Conservation (phyloP, 2,329 filamentous ascomycete species). For the Phaeophleospora eucalypticola region DNA sequence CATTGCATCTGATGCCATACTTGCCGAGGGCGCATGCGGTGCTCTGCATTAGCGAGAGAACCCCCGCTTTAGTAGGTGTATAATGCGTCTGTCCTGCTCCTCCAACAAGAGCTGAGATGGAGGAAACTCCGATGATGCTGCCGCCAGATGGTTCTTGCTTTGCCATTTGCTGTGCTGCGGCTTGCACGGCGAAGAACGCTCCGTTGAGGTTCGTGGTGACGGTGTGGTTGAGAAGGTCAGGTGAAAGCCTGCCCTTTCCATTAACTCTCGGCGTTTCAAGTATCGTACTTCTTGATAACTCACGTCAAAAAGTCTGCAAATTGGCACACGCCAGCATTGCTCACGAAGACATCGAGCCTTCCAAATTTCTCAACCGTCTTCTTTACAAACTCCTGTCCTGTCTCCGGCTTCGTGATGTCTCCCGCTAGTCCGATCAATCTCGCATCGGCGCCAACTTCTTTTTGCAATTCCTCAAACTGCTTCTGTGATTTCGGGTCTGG, state of each 20-base stretch:
- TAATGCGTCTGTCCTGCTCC: constrained; percentile 79
- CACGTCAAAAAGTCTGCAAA: constrained; percentile 81
- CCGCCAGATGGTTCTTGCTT: constrained; percentile 60
- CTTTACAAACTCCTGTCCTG: constrained; percentile 63
- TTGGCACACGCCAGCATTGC: constrained; percentile 82
- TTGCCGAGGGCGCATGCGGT: constrained; percentile 73
- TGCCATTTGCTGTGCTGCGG: constrained; percentile 79
- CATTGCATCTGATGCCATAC: constrained; percentile 76
- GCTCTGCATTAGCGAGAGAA: constrained; percentile 78
- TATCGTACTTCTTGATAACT: constrained; percentile 6
- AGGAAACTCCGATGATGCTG: constrained; percentile 72
- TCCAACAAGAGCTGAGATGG: constrained; percentile 71
- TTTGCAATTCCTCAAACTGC: constrained; percentile 47
- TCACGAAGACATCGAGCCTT: constrained; percentile 65
- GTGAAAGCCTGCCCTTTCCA: constrained; percentile 52
- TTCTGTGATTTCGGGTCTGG: constrained; percentile 49
- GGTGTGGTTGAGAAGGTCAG: constrained; percentile 66
- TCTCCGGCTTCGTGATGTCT: constrained; percentile 71
- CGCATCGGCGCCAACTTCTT: constrained; percentile 35
- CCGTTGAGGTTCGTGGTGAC: constrained; percentile 78
- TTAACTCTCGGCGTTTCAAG: not conserved
- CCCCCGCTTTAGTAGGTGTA: constrained; percentile 82
- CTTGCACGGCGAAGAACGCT: constrained; percentile 83
- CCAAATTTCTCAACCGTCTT: constrained; percentile 60
- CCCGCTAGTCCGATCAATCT: constrained; percentile 65